Evolutionary conservation across 2,329 filamentous ascomycete genomes (phyloP).

Genomic region (Aspergillus sojae): DNA sequence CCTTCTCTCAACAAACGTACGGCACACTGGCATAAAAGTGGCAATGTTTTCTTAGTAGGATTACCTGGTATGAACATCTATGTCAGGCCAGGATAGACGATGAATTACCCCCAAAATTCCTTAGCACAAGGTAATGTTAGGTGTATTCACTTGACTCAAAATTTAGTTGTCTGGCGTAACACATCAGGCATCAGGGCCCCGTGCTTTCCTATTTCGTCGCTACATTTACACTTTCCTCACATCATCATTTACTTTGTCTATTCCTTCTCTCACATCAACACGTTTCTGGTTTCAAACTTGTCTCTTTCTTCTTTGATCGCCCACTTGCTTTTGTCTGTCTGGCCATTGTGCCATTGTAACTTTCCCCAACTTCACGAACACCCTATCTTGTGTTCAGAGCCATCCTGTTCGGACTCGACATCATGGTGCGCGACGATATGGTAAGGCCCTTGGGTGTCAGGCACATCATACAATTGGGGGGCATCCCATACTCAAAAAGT

Average conservation of each 20-base stretch:
- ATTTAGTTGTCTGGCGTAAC: too few species aligned
- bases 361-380: background rate
- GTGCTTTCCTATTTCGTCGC: background rate
- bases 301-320: background rate
- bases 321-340: background rate
- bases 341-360: background rate
- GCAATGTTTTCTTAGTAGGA: background rate
- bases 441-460: background rate
- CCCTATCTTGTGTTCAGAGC: background rate
- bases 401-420: background rate
- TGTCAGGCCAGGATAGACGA: background rate
- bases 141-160: background rate
- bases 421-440: background rate
- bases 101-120: background rate
- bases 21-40: background rate
- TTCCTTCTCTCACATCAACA: background rate
- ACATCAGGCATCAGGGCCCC: too few species aligned
- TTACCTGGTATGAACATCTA: background rate
- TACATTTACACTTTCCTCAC: background rate
- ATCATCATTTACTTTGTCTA: background rate
- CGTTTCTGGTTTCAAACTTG: background rate
- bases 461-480: background rate
- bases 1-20: background rate
- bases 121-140: background rate
- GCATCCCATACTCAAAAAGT: background rate